Evolutionary conservation across 495 filamentous ascomycete species (phyloP).

Genomic region (Penicillium herquei): DNA sequence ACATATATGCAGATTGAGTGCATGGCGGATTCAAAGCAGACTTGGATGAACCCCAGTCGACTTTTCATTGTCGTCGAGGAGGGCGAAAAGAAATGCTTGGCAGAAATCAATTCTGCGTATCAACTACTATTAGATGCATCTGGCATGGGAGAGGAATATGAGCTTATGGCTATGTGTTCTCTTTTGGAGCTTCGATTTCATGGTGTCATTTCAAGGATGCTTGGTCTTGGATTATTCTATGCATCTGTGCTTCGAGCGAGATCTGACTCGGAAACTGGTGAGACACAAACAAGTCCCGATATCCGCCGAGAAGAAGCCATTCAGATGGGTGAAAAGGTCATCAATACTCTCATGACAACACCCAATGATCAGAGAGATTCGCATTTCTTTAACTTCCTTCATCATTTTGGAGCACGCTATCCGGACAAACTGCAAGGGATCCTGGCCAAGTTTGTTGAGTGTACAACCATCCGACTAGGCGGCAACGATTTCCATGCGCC

Average conservation of each 20-base stretch:
- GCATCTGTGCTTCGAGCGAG: not conserved
- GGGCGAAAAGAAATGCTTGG: conserved; percentile 1
- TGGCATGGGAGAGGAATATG: not conserved
- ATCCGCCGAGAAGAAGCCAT: not conserved
- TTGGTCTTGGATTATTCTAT: not conserved
- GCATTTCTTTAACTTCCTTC: not conserved
- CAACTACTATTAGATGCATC: not conserved
- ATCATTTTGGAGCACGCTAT: not conserved
- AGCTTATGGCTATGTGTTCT: not conserved
- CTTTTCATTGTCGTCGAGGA: not conserved
- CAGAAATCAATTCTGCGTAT: not conserved
- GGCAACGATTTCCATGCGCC: conserved; percentile 1
- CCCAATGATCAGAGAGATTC: not conserved
- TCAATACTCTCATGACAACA: not conserved
- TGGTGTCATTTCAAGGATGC: not conserved
- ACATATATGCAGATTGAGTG: conserved; percentile 1
- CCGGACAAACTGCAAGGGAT: not conserved
- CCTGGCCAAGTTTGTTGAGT: conserved; percentile 2
- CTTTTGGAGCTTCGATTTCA: conserved; percentile 1
- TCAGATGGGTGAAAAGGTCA: not conserved
- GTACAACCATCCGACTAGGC: conserved; percentile 1
- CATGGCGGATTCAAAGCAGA: not conserved
- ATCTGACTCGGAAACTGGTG: not conserved
- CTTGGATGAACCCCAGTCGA: not conserved
- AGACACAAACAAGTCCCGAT: not conserved